Base-by-base conservation (phyloP, 2,329 filamentous ascomycete genomes). In the Pezicula radicicola region DNA sequence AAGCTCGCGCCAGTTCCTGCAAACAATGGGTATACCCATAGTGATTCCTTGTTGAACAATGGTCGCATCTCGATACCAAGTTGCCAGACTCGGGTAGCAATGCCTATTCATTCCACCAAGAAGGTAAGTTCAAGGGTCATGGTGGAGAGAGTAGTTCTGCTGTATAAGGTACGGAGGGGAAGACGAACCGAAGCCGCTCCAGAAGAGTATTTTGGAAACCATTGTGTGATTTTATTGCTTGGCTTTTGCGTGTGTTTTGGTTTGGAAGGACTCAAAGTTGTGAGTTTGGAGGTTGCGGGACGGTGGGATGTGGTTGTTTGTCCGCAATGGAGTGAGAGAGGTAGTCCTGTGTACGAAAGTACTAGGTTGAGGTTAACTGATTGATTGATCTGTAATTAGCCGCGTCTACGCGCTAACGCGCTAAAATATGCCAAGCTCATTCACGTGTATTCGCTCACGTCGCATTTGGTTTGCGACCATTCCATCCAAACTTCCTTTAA, bases 51-150 rank as follows among this genome's bases (percentile, higher is more conserved):
- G 75, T 88, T 86, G 81, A 97, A 90, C 72, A 97, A 87, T 48
- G 93, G 94, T 57, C 92, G 91, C 91, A 96, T 96, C 78, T 99
- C 91, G 71, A 99, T 94, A 68, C 93, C 94, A 70, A 99, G 87
- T 75, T 97, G 94, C 90, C 92, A 97, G 73, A 94, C 83, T 65
- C 93, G 89, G 68, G 92, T 88, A 68, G 89, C 91, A 66, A 97
- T 75, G 79, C 94, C 94, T 99, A 64, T 53, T 16, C 15, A 41
- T 21, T 25, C 4, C 27, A 19, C 16, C n/a, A 12, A 46, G 52
- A 65, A 57, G 70, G 65, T 25, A 25, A 25, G 25, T 6, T 25
- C 25, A 25, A 25, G 6, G 25, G 2, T 25, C 25, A 25, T 25
- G 25, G 6, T 2, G 6, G 6, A 25, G 25, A 25, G 25, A 25